Percentiles rank a stretch among this genome's conserved stretches.
phyloP scores from a whole-genome alignment of 306 rosid genomes.

The Pyrus pyrifolia region DNA sequence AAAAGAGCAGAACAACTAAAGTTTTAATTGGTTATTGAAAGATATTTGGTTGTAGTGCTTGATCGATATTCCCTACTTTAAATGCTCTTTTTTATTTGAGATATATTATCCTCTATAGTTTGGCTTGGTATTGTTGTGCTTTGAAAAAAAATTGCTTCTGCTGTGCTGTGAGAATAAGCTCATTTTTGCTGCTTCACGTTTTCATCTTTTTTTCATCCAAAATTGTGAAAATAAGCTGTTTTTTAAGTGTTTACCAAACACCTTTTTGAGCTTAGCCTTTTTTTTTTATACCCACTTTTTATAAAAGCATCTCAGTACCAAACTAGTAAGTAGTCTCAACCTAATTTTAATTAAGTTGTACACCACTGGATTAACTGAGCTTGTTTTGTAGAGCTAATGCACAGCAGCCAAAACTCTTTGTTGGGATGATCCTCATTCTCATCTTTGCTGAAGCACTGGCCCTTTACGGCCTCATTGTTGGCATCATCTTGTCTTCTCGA shows the following conservation, averaged over 20 bases:
- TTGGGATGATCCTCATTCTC: constrained; percentile 84
- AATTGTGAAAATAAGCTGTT: too few relatives aligned
- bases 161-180: too few relatives aligned
- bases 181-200: too few relatives aligned
- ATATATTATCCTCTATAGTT: background rate
- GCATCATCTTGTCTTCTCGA: constrained; percentile 80
- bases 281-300: too few relatives aligned
- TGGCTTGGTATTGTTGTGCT: too few relatives aligned
- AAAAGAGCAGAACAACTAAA: background rate
- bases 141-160: too few relatives aligned
- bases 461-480: constrained; percentile 75
- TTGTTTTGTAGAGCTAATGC: constrained; percentile 69
- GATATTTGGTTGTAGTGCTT: background rate
- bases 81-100: background rate
- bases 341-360: background rate
- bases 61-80: background rate
- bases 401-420: constrained; percentile 85
- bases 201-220: too few relatives aligned
- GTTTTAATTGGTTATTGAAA: background rate
- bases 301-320: too few relatives aligned
- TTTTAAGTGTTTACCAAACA: too few relatives aligned
- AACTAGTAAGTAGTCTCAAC: background rate
- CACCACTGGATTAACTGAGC: constrained; percentile 14
- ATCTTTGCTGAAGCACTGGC: constrained; percentile 87
- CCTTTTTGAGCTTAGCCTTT: too few relatives aligned